Evolutionary conservation across 2,329 filamentous ascomycete species (phyloP).

Genomic region (Dendryphion nanum): DNA sequence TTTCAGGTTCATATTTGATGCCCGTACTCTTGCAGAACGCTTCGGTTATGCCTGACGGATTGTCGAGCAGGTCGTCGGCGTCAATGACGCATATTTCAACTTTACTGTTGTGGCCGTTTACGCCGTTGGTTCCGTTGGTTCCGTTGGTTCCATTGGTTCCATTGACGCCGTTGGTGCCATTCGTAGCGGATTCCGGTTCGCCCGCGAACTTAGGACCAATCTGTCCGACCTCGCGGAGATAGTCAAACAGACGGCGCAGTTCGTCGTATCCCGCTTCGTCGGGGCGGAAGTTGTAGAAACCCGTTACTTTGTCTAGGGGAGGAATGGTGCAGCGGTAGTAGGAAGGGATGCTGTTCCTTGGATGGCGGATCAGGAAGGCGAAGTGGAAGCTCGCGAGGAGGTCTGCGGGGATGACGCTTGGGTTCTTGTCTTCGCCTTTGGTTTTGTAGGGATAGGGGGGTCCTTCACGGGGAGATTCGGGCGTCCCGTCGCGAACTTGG

Average conservation of each 20-base stretch:
- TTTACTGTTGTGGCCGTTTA: constrained; percentile 29
- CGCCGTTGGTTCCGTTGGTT: constrained; percentile 31
- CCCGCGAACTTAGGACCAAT: constrained; percentile 67
- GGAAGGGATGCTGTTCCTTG: constrained; percentile 85
- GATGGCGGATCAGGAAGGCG: constrained; percentile 94
- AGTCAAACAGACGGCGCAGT: constrained; percentile 84
- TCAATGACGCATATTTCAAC: constrained; percentile 82
- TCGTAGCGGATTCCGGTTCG: no score
- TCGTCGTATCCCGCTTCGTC: constrained; percentile 89
- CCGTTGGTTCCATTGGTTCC: constrained; percentile 33
- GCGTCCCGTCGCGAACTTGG: constrained; percentile 33
- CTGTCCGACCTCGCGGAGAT: constrained; percentile 65
- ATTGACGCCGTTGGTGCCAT: no score
- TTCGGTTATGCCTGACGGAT: constrained; percentile 71
- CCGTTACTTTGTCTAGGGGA: constrained; percentile 76
- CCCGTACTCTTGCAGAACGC: constrained; percentile 81
- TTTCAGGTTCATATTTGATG: constrained; percentile 69
- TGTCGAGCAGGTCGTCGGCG: constrained; percentile 88
- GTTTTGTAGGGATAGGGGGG: constrained; percentile 60
- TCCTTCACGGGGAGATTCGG: constrained; percentile 19
- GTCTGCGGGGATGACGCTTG: constrained; percentile 75
- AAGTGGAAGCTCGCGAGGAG: constrained; percentile 83
- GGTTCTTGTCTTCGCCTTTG: constrained; percentile 67
- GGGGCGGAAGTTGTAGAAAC: constrained; percentile 83
- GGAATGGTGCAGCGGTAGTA: constrained; percentile 94